A percentile compares a stretch with the other conserved stretches of the same genome.
These are phyloP conservation scores for Niebla homalea DNA, from an alignment of 495 filamentous ascomycete species.

Conservation along the genomic window DNA sequence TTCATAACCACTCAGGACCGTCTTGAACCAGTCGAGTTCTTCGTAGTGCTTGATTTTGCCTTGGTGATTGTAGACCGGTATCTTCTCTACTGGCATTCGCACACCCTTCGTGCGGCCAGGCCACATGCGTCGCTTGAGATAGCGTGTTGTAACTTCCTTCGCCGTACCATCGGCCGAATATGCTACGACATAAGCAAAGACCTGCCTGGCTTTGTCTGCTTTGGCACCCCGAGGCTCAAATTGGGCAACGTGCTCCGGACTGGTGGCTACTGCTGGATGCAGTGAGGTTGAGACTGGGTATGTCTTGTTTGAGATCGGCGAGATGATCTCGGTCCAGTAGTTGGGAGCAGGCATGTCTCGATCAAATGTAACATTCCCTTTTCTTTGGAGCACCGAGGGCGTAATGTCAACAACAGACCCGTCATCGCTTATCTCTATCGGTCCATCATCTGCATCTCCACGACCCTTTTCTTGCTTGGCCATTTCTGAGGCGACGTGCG, in stretches of 20 bases:
- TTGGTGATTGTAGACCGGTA: slow-evolving; percentile 58
- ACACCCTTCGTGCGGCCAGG: slow-evolving; percentile 86
- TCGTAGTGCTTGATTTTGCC: slow-evolving; percentile 59
- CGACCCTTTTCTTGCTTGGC: background rate
- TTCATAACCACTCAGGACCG: slow-evolving; percentile 58
- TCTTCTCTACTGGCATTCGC: slow-evolving; percentile 60
- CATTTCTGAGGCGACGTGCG: too few relatives aligned
- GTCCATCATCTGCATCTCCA: background rate
- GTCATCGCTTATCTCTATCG: slow-evolving; percentile 19
- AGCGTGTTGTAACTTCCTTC: slow-evolving; percentile 89
- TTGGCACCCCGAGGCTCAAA: slow-evolving; percentile 75
- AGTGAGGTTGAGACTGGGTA: slow-evolving; percentile 66
- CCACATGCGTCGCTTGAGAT: slow-evolving; percentile 70
- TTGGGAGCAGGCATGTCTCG: slow-evolving; percentile 65
- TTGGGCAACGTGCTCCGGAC: slow-evolving; percentile 52
- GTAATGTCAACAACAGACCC: slow-evolving; percentile 18
- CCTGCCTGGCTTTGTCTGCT: slow-evolving; percentile 74
- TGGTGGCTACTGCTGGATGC: slow-evolving; percentile 50
- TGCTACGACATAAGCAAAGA: slow-evolving; percentile 83
- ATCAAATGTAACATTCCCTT: slow-evolving; percentile 38
- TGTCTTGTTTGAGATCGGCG: slow-evolving; percentile 61
- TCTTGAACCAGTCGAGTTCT: slow-evolving; percentile 77
- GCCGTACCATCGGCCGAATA: slow-evolving; percentile 76
- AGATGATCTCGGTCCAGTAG: slow-evolving; percentile 89
- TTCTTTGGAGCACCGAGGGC: slow-evolving; percentile 16